Conservation (phyloP, 495 filamentous ascomycete species). For the Parachaetomium inaequale region DNA sequence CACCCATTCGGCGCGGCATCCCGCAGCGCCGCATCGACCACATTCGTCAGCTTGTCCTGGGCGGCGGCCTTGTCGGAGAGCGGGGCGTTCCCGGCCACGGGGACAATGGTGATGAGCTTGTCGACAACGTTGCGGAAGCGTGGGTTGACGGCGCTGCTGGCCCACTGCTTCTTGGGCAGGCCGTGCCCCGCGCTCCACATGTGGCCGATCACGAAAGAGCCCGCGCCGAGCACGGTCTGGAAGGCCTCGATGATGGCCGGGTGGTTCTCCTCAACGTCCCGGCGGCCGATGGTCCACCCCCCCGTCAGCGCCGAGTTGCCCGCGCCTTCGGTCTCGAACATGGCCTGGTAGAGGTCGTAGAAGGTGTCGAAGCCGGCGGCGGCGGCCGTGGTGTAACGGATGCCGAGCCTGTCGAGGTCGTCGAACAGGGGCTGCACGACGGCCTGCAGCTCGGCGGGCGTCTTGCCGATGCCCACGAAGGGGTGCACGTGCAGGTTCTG, state of each 20-base stretch:
- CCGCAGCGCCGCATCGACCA: constrained; percentile 45
- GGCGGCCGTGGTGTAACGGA: constrained; percentile 34
- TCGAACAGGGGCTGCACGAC: constrained; percentile 46
- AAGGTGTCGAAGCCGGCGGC: constrained; percentile 41
- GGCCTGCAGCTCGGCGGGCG: constrained; percentile 35
- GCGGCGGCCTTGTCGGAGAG: constrained; percentile 37
- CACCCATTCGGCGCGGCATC: constrained; percentile 41
- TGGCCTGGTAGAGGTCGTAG: constrained; percentile 45
- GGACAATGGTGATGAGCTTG: constrained; percentile 47
- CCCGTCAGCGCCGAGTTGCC: constrained; percentile 45
- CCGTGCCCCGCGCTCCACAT: constrained; percentile 47
- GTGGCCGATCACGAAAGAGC: constrained; percentile 47
- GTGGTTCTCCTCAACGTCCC: constrained; percentile 42
- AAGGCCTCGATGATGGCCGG: constrained; percentile 42
- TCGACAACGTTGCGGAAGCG: constrained; percentile 45
- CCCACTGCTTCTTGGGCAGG: constrained; percentile 29
- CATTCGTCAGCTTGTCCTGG: constrained; percentile 40
- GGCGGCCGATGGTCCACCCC: constrained; percentile 43
- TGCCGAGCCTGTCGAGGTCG: constrained; percentile 37
- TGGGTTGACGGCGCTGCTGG: constrained; percentile 39
- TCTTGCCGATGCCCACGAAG: constrained; percentile 45
- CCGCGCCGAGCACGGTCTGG: constrained; percentile 32
- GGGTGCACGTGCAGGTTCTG: constrained; percentile 39
- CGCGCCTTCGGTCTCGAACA: constrained; percentile 47
- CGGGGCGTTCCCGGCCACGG: constrained; percentile 32